A percentile compares a stretch with the other conserved stretches of the same genome.
Conservation (phyloP, 1,284 basidiomycete genomes). For the Ceratobasidium sp. region DNA sequence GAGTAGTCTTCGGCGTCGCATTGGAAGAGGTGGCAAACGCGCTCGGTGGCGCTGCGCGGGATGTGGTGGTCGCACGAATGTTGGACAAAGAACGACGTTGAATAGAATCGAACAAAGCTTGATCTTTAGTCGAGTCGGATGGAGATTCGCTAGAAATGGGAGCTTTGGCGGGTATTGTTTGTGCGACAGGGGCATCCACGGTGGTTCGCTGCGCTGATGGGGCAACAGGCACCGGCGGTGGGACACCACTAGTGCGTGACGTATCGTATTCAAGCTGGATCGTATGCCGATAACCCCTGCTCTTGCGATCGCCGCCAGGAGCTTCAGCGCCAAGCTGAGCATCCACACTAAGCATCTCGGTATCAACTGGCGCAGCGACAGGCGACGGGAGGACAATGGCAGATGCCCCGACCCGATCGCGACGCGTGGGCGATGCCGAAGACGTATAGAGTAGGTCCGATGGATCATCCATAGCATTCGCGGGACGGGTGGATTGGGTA, state of each 20-base stretch:
- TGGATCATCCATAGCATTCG: conserved; percentile 1
- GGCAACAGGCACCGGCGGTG: conserved; percentile 8
- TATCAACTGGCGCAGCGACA: conserved; percentile 43
- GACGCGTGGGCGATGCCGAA: conserved; percentile 23
- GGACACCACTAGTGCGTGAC: conserved; percentile 11
- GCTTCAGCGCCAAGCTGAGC: not conserved
- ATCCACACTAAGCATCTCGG: conserved; percentile 35
- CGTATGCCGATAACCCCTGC: conserved; percentile 72
- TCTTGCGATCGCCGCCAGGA: conserved; percentile 50
- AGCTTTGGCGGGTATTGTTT: not conserved
- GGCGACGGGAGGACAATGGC: conserved; percentile 43
- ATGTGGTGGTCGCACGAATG: not conserved
- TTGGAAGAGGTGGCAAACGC: conserved; percentile 11
- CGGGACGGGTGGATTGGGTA: conserved; percentile 13
- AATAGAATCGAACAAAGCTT: conserved; percentile 20
- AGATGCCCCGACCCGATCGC: conserved; percentile 25
- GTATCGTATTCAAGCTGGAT: conserved; percentile 89
- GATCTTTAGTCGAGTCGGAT: conserved; percentile 11
- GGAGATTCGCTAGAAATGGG: not conserved
- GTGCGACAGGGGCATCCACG: not conserved
- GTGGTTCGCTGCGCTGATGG: conserved; percentile 31
- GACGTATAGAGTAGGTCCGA: conserved; percentile 27
- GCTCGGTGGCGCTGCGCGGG: conserved; percentile 24
- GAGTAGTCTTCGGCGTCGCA: no score
- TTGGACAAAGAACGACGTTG: conserved; percentile 1